These are phyloP conservation scores for Sporothrix luriei DNA, from an alignment of 2,329 filamentous ascomycete genomes.

Conservation along the genomic window DNA sequence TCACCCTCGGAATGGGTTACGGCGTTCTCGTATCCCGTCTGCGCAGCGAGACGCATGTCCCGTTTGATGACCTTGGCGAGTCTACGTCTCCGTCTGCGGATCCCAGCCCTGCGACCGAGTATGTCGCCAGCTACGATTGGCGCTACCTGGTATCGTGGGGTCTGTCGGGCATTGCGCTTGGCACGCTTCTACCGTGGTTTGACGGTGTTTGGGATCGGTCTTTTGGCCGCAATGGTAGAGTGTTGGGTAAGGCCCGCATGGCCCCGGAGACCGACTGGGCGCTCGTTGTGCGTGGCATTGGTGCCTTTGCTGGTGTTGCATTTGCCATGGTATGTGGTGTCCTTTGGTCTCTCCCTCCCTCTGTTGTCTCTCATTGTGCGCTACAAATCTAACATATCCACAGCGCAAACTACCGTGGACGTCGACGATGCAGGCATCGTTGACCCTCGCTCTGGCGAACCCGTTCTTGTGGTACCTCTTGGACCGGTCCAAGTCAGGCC, in stretches of 20 bases:
- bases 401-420: constrained; percentile 90
- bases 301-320: constrained; percentile 63
- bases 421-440: constrained; percentile 88
- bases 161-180: constrained; percentile 72
- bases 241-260: constrained; percentile 41
- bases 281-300: constrained; percentile 59
- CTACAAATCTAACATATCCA: constrained; percentile 5
- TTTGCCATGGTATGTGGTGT: constrained; percentile 71
- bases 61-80: constrained; percentile 26
- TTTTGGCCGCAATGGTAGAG: constrained; percentile 41
- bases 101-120: background rate
- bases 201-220: constrained; percentile 72
- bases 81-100: constrained; percentile 43
- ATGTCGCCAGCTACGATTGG: constrained; percentile 51
- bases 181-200: constrained; percentile 79
- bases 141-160: constrained; percentile 82
- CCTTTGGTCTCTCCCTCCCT: background rate
- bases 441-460: constrained; percentile 87
- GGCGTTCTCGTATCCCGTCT: constrained; percentile 79
- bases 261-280: constrained; percentile 71
- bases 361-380: constrained; percentile 17
- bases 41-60: constrained; percentile 62
- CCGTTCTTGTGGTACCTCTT: constrained; percentile 95
- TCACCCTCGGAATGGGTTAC: constrained; percentile 78
- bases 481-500: constrained; percentile 83